Base-by-base conservation (phyloP, 2,329 filamentous ascomycete species). In the Ascochyta koolunga region DNA sequence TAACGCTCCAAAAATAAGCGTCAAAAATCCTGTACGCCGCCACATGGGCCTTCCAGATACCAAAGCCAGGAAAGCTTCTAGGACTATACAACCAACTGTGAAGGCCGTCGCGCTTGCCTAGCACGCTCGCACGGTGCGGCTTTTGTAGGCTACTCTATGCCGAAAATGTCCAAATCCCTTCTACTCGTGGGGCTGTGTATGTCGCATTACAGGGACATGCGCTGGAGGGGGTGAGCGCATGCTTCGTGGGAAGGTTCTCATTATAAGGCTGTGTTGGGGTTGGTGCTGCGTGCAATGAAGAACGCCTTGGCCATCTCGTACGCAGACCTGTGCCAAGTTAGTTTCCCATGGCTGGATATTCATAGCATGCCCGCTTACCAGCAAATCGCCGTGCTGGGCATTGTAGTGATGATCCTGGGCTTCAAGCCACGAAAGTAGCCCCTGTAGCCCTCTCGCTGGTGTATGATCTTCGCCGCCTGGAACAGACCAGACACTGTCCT, bases 331-430 rank as follows among this genome's bases (percentile, higher is more conserved):
- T n/a, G 8, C 25, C 19, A 3, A 7, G 40, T 69, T 49, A 67
- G 62, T 41, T 16, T 6, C 22, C 35, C 15, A 15, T 25, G 22
- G 32, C 22, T 4, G 19, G 18, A 24, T n/a, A 2, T 25, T n/a
- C 2, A 3, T 35, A 5, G n/a, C 24, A 27, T 5, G 13, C 40
- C 10, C 15, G 76, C 82, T 70, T 74, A 95, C 95, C 95, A 99
- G 82, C 95, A 99, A 71, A 99, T 99, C n/a, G 95, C 95, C 29
- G 95, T 99, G 78, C 93, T 97, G 18, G 95, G 95, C 89, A 98
- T 98, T 1, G 95, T 96, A 10, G 93, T 97, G 59, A 99, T 87
- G 41, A 99, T 89, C 69, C 95, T 84, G 40, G 95, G 95, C 66
- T 90, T 88, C 72, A 97, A 85, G 37, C 95, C 95, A 72, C 96